A percentile compares a stretch with the other conserved stretches of the same genome.
Evolutionary conservation across 1,284 basidiomycete genomes (phyloP).

Genomic region (Lignosus rhinocerotis): DNA sequence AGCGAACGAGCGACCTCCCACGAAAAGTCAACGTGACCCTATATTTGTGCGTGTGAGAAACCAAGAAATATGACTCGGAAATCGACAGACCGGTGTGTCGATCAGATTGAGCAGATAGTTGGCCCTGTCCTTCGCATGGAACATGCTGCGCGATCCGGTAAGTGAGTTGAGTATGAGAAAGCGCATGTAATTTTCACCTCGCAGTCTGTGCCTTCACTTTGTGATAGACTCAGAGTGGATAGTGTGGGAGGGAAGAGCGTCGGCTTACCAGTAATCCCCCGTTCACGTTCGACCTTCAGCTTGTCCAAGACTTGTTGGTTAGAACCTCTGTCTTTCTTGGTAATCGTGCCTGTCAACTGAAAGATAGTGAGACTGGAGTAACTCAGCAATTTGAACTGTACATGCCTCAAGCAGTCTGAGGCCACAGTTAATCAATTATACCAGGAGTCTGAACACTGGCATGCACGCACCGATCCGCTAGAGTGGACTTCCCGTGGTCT

Average conservation of each 20-base stretch:
- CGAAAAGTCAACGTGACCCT: constrained; percentile 95
- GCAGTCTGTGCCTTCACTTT: constrained; percentile 90
- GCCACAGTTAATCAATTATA: neutral
- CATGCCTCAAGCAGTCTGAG: constrained; percentile 67
- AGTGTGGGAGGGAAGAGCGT: neutral
- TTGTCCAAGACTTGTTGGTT: constrained; percentile 95
- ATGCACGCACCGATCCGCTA: constrained; percentile 75
- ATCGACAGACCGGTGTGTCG: constrained; percentile 80
- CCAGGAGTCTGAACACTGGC: neutral
- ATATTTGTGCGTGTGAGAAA: constrained; percentile 1
- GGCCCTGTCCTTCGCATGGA: constrained; percentile 56
- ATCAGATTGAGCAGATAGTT: constrained; percentile 90
- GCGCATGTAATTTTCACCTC: constrained; percentile 46
- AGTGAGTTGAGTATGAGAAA: neutral
- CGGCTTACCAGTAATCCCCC: constrained; percentile 83
- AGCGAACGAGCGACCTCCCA: constrained; percentile 96
- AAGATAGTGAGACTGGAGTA: neutral
- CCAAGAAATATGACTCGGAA: neutral
- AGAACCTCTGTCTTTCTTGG: constrained; percentile 58
- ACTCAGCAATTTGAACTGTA: neutral
- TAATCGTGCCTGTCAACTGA: constrained; percentile 87
- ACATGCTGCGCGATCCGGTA: constrained; percentile 59
- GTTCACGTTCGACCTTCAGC: constrained; percentile 93
- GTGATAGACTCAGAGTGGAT: constrained; percentile 4
- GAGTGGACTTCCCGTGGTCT: constrained; percentile 93